Base-by-base conservation (phyloP, 345 rosid genomes). In the Hevea brasiliensis region DNA sequence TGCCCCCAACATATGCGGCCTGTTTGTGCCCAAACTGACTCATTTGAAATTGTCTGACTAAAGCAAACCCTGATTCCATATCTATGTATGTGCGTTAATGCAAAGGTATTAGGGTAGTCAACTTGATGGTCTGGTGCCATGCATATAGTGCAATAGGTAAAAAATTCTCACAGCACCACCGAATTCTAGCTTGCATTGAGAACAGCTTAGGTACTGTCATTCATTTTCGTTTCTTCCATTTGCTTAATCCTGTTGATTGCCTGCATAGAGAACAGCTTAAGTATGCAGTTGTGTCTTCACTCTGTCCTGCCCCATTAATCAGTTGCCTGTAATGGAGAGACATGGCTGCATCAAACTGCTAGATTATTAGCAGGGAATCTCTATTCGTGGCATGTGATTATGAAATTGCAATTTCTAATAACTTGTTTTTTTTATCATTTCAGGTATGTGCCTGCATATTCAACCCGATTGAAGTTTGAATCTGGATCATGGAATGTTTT, bases 371-470 rank as follows among this genome's bases (percentile, higher is more conserved):
- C 61, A 27, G 4, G 17, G 7, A 17, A 21, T 24, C 18, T 27
- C 10, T 24, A 7, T 73, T 8, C 3, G 17, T 18, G 41, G 62
- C 24, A 4, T 37, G 4, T 56, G 63, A 24, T 48, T 29, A 27
- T 45, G 15, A 44, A 44, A 44, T 65, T 24, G 14, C 51, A 27
- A 18, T 32, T 62, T 17, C 18, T 4, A 12, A 41, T 44, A 18
- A 27, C 27, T 61, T 29, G 18, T 61, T 32, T 42, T 56, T n/a
- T 51, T 82, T 53, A 48, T 74, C 20, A 10, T 81, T 74, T 8
- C 88, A 95, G 98, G 86, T 95, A 89, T 48, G 90, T 90, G 56
- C 99, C 98, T 7, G 97, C 99, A 11, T 95, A 95, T 82, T 92
- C 99, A 69, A 95, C 97, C 69, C 90, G 99, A 11, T 77, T 95